Evolutionary conservation across 495 filamentous ascomycete species (phyloP), one percentile per base, ranked within the genome.

Genomic region (Immersiella caudata): DNA sequence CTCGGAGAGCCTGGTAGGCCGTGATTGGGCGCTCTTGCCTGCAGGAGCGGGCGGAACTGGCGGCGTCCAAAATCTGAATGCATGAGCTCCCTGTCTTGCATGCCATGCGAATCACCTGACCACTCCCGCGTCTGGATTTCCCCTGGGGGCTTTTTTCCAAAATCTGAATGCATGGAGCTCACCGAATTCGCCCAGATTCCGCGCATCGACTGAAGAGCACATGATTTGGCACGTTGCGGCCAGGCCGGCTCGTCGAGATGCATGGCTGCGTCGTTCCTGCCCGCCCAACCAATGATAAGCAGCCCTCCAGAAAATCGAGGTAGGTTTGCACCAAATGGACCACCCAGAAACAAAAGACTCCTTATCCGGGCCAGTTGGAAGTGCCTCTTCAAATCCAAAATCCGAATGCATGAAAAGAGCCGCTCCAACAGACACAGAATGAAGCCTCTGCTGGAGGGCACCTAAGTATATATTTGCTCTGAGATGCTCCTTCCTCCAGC

Each of bases 31-130:
- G 52, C 52, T 22, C 21, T 14, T 55, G 52, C 52, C 52, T 26
- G 52, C 52, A 22, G 12, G 20, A 55, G 20, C 21, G 24, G 52
- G 24, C 25, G 52, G 21, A 11, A 55, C 25, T 20, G 21, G 52
- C 16, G 29, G 21, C 9, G 52, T 9, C 52, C 52, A 55, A 55
- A 55, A 55, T 55, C 52, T 55, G 52, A 55, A 55, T 55, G 52
- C 52, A 55, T 11, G 2, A 24, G n/a, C 52, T 1, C 3, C 2
- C 52, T 6, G 8, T 11, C 20, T 5, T 22, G 24, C 25, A 55
- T 2, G 52, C 52, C 1, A 55, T 5, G 7, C 22, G 16, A 22
- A 6, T 55, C 25, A 46, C 52, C 52, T 22, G 52, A 55, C 52
- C 20, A 55, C 52, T 3, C 52, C 6, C 52, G 21, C 2, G 52